Base-by-base conservation (phyloP, 78 protist genomes). In the Bodo saltans region DNA sequence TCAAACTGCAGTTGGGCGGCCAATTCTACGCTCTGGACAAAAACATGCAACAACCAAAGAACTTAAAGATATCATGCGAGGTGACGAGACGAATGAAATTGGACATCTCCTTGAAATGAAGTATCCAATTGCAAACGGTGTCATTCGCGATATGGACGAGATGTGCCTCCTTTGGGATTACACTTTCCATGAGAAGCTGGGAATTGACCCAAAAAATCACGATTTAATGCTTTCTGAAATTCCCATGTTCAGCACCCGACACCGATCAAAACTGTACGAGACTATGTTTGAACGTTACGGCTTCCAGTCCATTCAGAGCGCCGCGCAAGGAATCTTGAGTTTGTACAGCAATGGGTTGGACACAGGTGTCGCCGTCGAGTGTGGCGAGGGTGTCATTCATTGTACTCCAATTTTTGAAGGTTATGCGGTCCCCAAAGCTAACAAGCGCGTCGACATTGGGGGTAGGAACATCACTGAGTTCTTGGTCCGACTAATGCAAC, bases 351-450 rank as follows among this genome's bases (percentile, higher is more conserved):
- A 92, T 60, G 96, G 96, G 12, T 91, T 96, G 17, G 70, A 88
- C 32, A 91, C 94, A 25, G 99, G 98, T 40, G 96, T 98, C 12
- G 99, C 97, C 38, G 94, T 98, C 72, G 99, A 98, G 88, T 76
- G 93, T 12, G 99, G 99, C 32, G 99, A 97, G 69, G 99, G 99
- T n/a, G 99, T 99, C 0, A 97, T 99, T 17, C 99, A 99, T 90
- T 84, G 96, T 52, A 92, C 98, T 3, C 99, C 99, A 32, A 98
- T 99, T 26, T 99, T 80, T 88, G 99, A 99, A 34, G 99, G 99
- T 47, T 91, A 73, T 47, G 34, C 35, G 42, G 69, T 76, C 30
- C 12, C 17, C 28, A 47, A 47, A 17, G 60, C 60, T 8, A 90
- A 90, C 35, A 83, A 90, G 42, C 93, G 99, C 12, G 86, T 98